Base-by-base conservation (phyloP, 345 rosid genomes). In the Lepidium sativum region DNA sequence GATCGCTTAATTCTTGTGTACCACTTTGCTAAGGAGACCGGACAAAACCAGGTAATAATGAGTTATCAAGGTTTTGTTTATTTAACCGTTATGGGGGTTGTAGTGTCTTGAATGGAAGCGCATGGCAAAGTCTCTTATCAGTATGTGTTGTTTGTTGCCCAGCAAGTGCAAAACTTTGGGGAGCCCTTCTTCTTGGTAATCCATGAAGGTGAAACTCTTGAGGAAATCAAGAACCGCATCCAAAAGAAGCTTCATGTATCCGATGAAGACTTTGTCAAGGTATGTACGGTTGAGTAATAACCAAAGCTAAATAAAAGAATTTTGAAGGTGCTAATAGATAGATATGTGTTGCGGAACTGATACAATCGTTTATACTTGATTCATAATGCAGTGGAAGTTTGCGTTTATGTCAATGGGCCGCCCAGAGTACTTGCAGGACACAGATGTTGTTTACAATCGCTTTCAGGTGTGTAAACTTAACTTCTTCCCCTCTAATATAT, bases 231-330 rank as follows among this genome's bases (percentile, higher is more conserved):
- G 78, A 77, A 65, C 60, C 88, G 99, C 38, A 79, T 95, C 55
- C 97, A 88, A 73, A 88, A 84, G 83, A 95, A 85, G 74, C 80
- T 95, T 73, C 95, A 85, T 70, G 92, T 95, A 48, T 83, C 96
- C 1, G 96, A 88, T 75, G 97, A 91, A 71, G 99, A 91, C 34
- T 95, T 88, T 75, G 82, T 94, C 35, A 95, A 91, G 97, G 99
- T 88, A 83, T 65, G 59, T 41, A 50, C 6, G 13, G 8, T 8
- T 29, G 39, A 40, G 39, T 48, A 40, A 8, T 23, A 20, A n/a
- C n/a, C n/a, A n/a, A n/a, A n/a, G n/a, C n/a, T n/a, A n/a, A n/a
- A n/a, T n/a, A n/a, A n/a, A n/a, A n/a, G n/a, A n/a, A 48, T 7
- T 7, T 6, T 27, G 6, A 6, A 20, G 7, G 54, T 23, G 18